These are phyloP conservation scores for Collybia mongolica DNA, from an alignment of 768 basidiomycete genomes.

Conservation along the genomic window DNA sequence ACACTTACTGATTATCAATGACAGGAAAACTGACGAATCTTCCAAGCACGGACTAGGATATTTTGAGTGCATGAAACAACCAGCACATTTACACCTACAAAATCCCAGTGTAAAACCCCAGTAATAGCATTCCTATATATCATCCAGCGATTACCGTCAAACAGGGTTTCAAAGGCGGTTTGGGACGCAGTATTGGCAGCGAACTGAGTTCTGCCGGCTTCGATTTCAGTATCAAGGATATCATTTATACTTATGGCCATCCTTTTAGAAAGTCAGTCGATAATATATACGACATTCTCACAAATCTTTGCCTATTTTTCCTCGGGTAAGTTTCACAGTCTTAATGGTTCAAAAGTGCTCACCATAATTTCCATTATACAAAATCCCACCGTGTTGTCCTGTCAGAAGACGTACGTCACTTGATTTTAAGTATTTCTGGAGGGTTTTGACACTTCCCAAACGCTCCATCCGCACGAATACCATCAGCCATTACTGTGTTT, in stretches of 20 bases:
- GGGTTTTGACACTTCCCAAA: conserved; percentile 31
- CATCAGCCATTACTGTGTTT: conserved; percentile 50
- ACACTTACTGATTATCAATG: conserved; percentile 34
- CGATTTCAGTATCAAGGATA: conserved; percentile 58
- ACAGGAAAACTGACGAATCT: conserved; percentile 16
- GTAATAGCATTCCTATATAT: conserved; percentile 59
- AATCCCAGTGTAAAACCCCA: conserved; percentile 66
- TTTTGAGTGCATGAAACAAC: conserved; percentile 18
- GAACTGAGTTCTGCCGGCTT: conserved; percentile 58
- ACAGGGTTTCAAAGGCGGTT: conserved; percentile 51
- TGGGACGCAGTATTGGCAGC: conserved; percentile 41
- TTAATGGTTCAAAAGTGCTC: conserved; percentile 11
- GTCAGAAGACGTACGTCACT: background rate
- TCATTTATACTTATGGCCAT: conserved; percentile 50
- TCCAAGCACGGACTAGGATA: conserved; percentile 9
- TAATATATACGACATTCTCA: conserved; percentile 15
- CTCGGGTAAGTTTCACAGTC: background rate
- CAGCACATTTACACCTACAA: conserved; percentile 32
- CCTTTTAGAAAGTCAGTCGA: background rate
- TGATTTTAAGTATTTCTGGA: background rate
- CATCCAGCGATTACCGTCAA: conserved; percentile 70
- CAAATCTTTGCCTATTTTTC: conserved; percentile 32
- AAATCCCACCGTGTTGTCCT: conserved; percentile 63
- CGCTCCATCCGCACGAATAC: conserved; percentile 54
- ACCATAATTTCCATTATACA: conserved; percentile 76